These are phyloP conservation scores for Podospora appendiculata DNA, from an alignment of 495 filamentous ascomycete species.

Conservation along the genomic window DNA sequence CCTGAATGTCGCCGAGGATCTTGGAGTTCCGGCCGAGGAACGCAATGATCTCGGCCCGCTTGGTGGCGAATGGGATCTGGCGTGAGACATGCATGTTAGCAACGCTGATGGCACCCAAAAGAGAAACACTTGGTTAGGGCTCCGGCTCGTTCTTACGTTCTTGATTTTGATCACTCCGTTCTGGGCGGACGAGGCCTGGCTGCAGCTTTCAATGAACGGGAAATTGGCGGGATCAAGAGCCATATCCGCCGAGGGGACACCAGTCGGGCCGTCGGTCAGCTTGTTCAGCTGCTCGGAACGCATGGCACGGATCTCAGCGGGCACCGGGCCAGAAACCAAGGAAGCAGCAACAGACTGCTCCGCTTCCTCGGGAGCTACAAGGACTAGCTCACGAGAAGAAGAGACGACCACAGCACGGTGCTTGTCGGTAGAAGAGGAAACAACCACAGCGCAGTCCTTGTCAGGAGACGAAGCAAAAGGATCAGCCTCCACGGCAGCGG, in stretches of 20 bases:
- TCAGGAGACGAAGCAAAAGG: neutral
- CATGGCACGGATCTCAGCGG: neutral
- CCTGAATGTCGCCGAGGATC: slow-evolving; percentile 48
- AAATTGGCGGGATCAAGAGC: slow-evolving; percentile 27
- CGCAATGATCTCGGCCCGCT: slow-evolving; percentile 58
- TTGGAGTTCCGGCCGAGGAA: slow-evolving; percentile 61
- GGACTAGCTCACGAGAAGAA: neutral
- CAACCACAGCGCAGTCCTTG: neutral
- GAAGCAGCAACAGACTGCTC: neutral
- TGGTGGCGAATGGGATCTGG: slow-evolving; percentile 63
- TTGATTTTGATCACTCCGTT: slow-evolving; percentile 26
- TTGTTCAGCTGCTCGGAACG: slow-evolving; percentile 23
- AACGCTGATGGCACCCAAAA: neutral
- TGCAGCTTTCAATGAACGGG: slow-evolving; percentile 33
- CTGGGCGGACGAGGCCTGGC: slow-evolving; percentile 2
- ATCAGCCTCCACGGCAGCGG: neutral
- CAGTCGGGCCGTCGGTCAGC: slow-evolving; percentile 11
- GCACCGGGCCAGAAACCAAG: neutral
- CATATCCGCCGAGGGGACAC: slow-evolving; percentile 20
- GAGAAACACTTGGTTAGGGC: neutral
- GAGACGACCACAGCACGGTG: neutral
- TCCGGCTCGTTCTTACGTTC: slow-evolving; percentile 19
- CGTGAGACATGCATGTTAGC: neutral
- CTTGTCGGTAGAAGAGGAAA: neutral
- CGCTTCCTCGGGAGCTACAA: neutral